Evolutionary conservation across 2,329 filamentous ascomycete genomes (phyloP).

Genomic region (Ascochyta rabiei): DNA sequence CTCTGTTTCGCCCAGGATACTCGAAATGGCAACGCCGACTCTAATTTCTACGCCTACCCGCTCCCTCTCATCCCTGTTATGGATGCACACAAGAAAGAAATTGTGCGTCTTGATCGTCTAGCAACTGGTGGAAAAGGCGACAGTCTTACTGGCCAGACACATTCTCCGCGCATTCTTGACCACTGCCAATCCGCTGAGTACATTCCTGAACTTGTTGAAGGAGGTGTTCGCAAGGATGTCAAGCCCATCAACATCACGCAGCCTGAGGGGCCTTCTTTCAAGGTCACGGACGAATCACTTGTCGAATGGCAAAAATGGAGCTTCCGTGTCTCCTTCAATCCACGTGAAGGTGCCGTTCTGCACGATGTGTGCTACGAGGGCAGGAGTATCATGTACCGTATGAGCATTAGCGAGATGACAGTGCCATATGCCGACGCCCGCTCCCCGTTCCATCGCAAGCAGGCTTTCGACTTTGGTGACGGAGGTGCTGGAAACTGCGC

Average conservation of each 20-base stretch:
- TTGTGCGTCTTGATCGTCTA: conserved; percentile 45
- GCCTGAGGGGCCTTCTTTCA: conserved; percentile 71
- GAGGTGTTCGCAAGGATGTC: conserved; percentile 49
- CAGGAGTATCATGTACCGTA: conserved; percentile 68
- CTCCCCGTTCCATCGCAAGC: conserved; percentile 70
- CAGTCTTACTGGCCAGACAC: conserved; percentile 46
- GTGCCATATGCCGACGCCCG: conserved; percentile 71
- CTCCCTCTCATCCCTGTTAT: conserved; percentile 47
- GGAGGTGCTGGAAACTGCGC: conserved; percentile 69
- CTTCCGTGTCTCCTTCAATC: conserved; percentile 49
- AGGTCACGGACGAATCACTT: conserved; percentile 54
- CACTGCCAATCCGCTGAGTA: conserved; percentile 62
- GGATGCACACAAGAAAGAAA: conserved; percentile 43
- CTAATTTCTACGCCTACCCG: conserved; percentile 51
- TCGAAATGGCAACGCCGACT: conserved; percentile 51
- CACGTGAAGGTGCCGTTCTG: conserved; percentile 67
- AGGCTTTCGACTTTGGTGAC: conserved; percentile 75
- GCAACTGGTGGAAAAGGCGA: conserved; percentile 49
- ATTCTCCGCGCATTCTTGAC: conserved; percentile 47
- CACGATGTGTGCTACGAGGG: conserved; percentile 74
- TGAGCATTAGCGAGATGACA: conserved; percentile 71
- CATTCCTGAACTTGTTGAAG: conserved; percentile 48
- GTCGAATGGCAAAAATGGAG: conserved; percentile 57
- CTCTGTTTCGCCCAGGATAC: conserved; percentile 60
- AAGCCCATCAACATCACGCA: conserved; percentile 78